Evolutionary conservation across 2,329 filamentous ascomycete genomes (phyloP), one percentile per base, ranked within the genome.

Genomic region (Fusarium sterilihyphosum): DNA sequence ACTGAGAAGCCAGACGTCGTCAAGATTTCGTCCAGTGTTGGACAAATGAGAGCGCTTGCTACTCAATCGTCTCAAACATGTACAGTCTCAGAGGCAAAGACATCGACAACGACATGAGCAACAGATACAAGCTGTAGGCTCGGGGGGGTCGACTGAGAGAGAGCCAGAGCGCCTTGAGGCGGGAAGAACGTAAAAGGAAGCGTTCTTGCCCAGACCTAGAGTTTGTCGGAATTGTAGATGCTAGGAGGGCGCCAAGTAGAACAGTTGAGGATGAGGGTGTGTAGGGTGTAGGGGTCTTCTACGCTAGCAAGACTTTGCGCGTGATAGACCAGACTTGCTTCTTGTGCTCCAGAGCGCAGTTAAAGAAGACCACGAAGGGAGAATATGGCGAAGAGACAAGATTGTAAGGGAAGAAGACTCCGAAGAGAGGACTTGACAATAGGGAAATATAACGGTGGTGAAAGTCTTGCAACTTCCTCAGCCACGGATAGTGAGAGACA

Each of bases 51-150:
- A 46, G 44, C 44, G 18, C 44, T 46, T 46, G 44, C 24, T 46
- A 0, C 43, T 46, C 8, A 26, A 46, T 26, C 8, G 5, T 20
- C 24, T 26, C 17, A 26, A 46, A 20, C 5, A 26, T 20, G 0
- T 4, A 26, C 10, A 26, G 18, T 26, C 24, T 26, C 12, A 4
- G 8, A 10, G 12, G 8, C 16, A 1, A 9, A 41, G 13, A 41
- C 5, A n/a, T n/a, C 13, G 8, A 41, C 40, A n/a, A n/a, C n/a
- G n/a, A n/a, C n/a, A n/a, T n/a, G 40, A 41, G 14, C 33, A 41
- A 41, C 22, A 41, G 13, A 6, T 0, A n/a, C 22, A 41, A n/a
- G 40, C 22, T n/a, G 13, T 16, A 0, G 40, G 24, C 0, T 46
- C 24, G 18, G 18, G 17, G 24, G 26, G 14, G 14, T 26, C 24